These are phyloP conservation scores for Dillenia turbinata DNA, from an alignment of 164 flowering plant species.

Conservation along the genomic window DNA sequence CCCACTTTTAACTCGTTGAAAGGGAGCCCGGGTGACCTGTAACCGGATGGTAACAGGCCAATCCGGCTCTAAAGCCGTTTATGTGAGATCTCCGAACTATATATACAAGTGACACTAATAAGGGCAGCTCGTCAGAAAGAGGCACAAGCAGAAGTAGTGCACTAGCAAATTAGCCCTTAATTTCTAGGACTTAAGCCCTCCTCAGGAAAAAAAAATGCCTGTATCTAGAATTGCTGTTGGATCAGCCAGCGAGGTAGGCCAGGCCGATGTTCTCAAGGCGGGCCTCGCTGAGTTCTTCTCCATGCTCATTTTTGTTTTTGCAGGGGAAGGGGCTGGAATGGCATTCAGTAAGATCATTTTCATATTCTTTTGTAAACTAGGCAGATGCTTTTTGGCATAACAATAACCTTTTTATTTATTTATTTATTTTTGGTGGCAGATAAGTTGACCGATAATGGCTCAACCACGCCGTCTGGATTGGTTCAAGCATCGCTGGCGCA, in stretches of 20 bases:
- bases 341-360: conserved; percentile 44
- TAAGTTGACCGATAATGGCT: conserved; percentile 31
- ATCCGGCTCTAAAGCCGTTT: conserved; percentile 10
- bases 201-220: conserved; percentile 30
- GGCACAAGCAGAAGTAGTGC: neutral
- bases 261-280: conserved; percentile 45
- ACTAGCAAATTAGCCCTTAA: no score
- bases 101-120: conserved; percentile 13
- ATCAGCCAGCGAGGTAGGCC: conserved; percentile 30
- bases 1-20: no score
- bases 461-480: conserved; percentile 39
- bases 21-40: neutral
- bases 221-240: conserved; percentile 47
- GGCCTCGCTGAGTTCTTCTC: conserved; percentile 67
- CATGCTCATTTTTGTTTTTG: conserved; percentile 57
- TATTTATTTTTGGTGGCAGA: conserved; percentile 16
- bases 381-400: no score
- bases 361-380: neutral
- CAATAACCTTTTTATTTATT: neutral
- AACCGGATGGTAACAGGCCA: conserved; percentile 15
- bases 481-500: conserved; percentile 35
- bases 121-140: neutral
- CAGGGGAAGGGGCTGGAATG: conserved; percentile 74
- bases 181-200: no score
- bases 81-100: neutral